Evolutionary conservation across 2,329 filamentous ascomycete species (phyloP).

Genomic region (Bipolaris gigantea): DNA sequence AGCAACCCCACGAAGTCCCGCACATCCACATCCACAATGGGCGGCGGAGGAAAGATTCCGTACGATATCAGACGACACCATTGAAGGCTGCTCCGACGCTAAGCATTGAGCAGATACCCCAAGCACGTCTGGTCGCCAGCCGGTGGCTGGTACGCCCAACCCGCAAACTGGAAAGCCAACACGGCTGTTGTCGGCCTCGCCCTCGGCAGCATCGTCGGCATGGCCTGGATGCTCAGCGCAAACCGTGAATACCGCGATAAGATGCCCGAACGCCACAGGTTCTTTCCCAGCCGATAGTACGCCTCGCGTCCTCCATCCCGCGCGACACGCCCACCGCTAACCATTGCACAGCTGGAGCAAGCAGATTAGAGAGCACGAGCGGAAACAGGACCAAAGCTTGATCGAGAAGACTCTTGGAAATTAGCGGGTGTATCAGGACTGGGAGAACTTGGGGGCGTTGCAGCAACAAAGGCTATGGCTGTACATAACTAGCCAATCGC

Average conservation of each 20-base stretch:
- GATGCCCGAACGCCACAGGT: conserved; percentile 75
- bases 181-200: conserved; percentile 74
- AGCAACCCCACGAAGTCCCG: conserved; percentile 17
- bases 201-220: conserved; percentile 67
- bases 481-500: conserved; percentile 45
- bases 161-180: conserved; percentile 92
- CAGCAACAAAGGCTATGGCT: conserved; percentile 35
- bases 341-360: conserved; percentile 64
- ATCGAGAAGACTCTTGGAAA: conserved; percentile 18
- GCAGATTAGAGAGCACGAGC: conserved; percentile 71
- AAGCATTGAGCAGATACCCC: conserved; percentile 68
- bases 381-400: conserved; percentile 45
- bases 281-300: conserved; percentile 84
- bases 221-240: conserved; percentile 73
- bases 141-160: conserved; percentile 96
- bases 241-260: conserved; percentile 71
- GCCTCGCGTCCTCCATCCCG: conserved; percentile 42
- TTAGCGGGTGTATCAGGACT: neutral
- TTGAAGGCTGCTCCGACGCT: conserved; percentile 18
- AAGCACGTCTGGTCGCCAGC: conserved; percentile 99
- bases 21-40: conserved; percentile 62
- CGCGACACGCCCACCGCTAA: conserved; percentile 29
- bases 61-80: conserved; percentile 42
- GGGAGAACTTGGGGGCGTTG: neutral
- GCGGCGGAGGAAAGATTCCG: conserved; percentile 71